These are phyloP conservation scores for Irpex lacteus DNA, from an alignment of 1,284 basidiomycete genomes.

Conservation along the genomic window DNA sequence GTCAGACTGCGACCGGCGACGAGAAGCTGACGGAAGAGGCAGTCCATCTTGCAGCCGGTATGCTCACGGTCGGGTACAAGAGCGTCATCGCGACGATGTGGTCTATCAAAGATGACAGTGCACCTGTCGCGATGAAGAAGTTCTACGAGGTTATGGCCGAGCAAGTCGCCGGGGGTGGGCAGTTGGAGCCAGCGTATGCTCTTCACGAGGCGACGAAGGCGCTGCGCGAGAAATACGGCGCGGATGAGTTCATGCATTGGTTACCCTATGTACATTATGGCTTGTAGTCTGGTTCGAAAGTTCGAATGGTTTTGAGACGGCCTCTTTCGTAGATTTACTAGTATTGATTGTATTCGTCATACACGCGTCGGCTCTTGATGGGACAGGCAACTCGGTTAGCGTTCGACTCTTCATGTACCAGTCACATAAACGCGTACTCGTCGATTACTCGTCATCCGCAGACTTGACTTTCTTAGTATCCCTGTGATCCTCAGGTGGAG, in stretches of 20 bases:
- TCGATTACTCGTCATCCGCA: background rate
- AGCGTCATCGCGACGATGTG: background rate
- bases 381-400: background rate
- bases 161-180: background rate
- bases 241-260: background rate
- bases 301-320: background rate
- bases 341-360: background rate
- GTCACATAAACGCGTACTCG: background rate
- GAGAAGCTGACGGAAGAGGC: background rate
- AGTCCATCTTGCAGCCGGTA: background rate
- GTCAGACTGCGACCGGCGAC: background rate
- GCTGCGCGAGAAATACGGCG: background rate
- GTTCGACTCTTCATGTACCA: background rate
- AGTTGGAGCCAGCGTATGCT: background rate
- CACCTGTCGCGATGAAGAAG: background rate
- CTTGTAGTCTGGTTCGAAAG: background rate
- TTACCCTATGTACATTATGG: background rate
- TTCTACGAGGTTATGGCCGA: background rate
- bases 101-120: background rate
- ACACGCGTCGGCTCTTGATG: background rate
- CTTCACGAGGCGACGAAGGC: background rate
- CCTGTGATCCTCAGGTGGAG: conserved; percentile 14
- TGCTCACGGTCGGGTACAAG: background rate
- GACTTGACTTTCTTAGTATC: conserved; percentile 19
- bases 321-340: background rate